Evolutionary conservation across 2,329 filamentous ascomycete genomes (phyloP), one percentile per base, ranked within the genome.

Genomic region (Dothideomycetes sp.): DNA sequence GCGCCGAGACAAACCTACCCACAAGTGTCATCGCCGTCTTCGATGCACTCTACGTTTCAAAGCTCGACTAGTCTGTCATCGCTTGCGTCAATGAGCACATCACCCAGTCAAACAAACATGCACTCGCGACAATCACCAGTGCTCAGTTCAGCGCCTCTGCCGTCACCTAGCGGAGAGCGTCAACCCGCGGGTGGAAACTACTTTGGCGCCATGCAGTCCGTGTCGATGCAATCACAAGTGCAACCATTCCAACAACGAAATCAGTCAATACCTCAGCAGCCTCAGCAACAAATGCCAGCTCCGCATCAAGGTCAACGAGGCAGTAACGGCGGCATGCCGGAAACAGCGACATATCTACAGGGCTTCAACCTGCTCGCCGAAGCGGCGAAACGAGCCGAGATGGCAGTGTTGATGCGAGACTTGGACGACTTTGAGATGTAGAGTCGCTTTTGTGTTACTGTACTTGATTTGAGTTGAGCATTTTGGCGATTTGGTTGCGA

Each of bases 351-450:
- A 3, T 87, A 87, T 56, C 71, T 94, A 44, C 77, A 80, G 52
- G 81, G 94, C 60, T 84, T 89, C 54, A 89, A 75, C 43, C 74
- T 95, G 19, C 74, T 95, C 31, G 88, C 88, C 27, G 89, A 96
- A 67, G 89, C 89, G 2, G 89, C 87, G 32, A 94, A 94, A 64
- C 73, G 88, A 31, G 89, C 89, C 8, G 86, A 95, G 62, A 84
- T 95, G 70, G 85, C 85, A 31, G 79, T 87, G 53, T 68, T 95
- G 58, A 83, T 88, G 70, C 74, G 88, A 46, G 89, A 95, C 61
- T 72, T 96, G 55, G 86, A 85, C 53, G 75, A 78, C 47, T 72
- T 83, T 54, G 76, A 74, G 38, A 61, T 86, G 27, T 65, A 42
- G 43, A 36, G 19, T 22, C 18, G 34, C 18, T 22, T 35, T 16